Evolutionary conservation across 2,329 filamentous ascomycete genomes (phyloP).

Genomic region (Colletotrichum filicis): DNA sequence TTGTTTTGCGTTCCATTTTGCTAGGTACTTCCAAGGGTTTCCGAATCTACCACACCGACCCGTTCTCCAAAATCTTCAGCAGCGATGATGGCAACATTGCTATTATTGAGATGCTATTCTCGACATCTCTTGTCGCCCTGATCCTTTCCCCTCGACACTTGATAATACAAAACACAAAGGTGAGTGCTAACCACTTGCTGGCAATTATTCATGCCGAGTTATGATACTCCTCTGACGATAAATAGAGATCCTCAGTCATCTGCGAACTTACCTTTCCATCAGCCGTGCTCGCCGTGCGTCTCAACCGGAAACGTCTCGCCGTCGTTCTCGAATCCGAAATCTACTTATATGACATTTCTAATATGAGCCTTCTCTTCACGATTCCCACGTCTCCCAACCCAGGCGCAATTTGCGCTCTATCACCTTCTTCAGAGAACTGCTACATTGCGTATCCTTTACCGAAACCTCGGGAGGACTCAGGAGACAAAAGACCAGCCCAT

Average conservation of each 20-base stretch:
- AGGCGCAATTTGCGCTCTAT: conserved; percentile 89
- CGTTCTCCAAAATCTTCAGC: conserved; percentile 94
- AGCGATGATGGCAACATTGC: conserved; percentile 95
- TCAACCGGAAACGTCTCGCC: conserved; percentile 93
- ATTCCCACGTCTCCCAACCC: conserved; percentile 96
- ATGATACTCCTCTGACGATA: conserved; percentile 35
- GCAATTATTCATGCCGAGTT: background rate
- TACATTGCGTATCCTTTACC: conserved; percentile 95
- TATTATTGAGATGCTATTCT: conserved; percentile 98
- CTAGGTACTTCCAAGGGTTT: conserved; percentile 92
- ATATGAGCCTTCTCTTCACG: conserved; percentile 94
- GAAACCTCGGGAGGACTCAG: conserved; percentile 71
- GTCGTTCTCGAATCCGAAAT: conserved; percentile 96
- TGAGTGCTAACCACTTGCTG: conserved; percentile 49
- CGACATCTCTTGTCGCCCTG: conserved; percentile 93
- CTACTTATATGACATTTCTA: conserved; percentile 98
- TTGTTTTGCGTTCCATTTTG: background rate
- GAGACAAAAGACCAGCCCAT: conserved; percentile 76
- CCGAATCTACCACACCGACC: conserved; percentile 95
- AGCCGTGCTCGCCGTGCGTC: conserved; percentile 90
- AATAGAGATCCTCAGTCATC: conserved; percentile 79
- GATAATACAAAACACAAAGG: conserved; percentile 98
- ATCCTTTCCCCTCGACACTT: conserved; percentile 92
- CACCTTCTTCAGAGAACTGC: conserved; percentile 94
- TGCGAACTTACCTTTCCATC: conserved; percentile 99